Conservation (phyloP, 805 yeast species). For the Suhomyces sp. region DNA sequence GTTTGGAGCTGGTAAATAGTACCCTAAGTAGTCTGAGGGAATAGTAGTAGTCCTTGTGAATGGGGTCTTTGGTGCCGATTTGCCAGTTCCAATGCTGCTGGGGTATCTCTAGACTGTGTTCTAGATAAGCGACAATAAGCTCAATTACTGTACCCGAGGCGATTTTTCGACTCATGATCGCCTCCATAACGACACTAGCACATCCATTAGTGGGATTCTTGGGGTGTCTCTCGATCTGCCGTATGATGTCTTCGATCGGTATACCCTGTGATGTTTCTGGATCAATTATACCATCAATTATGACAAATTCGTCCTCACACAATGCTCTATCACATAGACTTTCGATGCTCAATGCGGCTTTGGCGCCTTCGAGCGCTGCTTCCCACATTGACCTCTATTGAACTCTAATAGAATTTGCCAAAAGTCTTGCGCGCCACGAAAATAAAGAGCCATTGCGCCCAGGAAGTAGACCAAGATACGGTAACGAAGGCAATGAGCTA, state of each 20-base stretch:
- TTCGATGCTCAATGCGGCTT: background rate
- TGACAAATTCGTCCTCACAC: background rate
- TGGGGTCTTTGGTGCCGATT: too few relatives aligned
- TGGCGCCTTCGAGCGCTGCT: background rate
- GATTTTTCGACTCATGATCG: background rate
- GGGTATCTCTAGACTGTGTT: background rate
- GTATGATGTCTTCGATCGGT: background rate
- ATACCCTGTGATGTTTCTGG: background rate
- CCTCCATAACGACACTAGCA: background rate
- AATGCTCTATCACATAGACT: background rate
- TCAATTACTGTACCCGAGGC: background rate
- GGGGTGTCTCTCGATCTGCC: background rate
- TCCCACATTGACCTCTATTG: background rate
- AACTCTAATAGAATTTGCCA: background rate
- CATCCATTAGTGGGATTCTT: background rate
- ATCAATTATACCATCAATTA: background rate
- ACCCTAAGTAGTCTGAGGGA: background rate
- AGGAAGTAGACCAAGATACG: too few relatives aligned
- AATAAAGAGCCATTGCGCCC: too few relatives aligned
- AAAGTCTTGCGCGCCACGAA: background rate
- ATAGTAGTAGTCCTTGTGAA: background rate
- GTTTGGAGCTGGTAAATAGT: background rate
- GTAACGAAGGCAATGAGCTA: too few relatives aligned
- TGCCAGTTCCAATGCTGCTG: background rate
- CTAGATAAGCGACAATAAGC: background rate